Base-by-base conservation (phyloP, 192 early-diverging fungal genomes). In the Endogone sp. region DNA sequence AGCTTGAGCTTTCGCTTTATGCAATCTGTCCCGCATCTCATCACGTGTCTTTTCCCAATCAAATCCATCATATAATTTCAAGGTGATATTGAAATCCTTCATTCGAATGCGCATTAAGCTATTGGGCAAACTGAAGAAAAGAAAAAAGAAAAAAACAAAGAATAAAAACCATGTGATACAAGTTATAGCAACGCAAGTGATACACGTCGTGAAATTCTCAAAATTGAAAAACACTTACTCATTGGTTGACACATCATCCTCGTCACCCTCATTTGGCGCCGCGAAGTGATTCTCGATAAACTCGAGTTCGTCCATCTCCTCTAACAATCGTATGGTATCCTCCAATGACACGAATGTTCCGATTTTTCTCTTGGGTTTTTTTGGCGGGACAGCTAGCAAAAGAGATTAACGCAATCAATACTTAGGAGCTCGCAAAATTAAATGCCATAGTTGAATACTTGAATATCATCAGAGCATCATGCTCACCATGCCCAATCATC, bases 31-130 rank as follows among this genome's bases (percentile, higher is more conserved):
- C 6, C 64, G 22, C 29, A 72, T 73, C 57, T 82, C 29, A 16
- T 28, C 29, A 62, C 75, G 68, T 9, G 81, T 75, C 49, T 76
- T 77, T 37, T 74, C 78, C 88, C 86, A 92, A 60, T 92, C 88
- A 64, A 83, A 81, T 2, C 92, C 92, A 74, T 89, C 88, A 66
- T 85, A 88, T 10, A 93, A 61, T 23, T 85, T 78, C 83, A 88
- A 88, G 8, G 78, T 58, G 58, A 93, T 57, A 31, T 84, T 81
- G 28, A 89, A 79, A 65, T 92, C 85, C 49, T 81, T 71, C 3
- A 92, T 63, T n/a, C 81, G 75, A 21, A 91, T 29, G 2, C 82
- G 79, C 24, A 84, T 60, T 37, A 76, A 29, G 58, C 81, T 69
- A 4, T 69, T 66, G 3, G 67, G 67, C 37, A 49, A 16, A 49